A percentile compares a stretch with the other conserved stretches of the same genome.
These are phyloP conservation scores for Esteya vermicola DNA, from an alignment of 2,329 filamentous ascomycete genomes.

Conservation along the genomic window DNA sequence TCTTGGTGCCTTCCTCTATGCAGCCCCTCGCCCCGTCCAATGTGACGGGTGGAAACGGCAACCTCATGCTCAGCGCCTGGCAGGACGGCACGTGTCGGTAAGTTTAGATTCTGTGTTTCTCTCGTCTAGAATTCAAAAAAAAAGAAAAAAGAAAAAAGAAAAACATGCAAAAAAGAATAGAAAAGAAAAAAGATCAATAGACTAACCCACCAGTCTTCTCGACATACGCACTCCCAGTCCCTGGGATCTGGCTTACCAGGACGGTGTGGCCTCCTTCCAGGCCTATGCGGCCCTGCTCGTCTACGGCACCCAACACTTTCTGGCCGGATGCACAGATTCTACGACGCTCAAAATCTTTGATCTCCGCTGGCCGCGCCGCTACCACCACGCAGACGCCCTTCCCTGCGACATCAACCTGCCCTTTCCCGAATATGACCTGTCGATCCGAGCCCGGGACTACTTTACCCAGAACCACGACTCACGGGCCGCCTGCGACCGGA, in stretches of 20 bases:
- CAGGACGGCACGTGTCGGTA: slow-evolving; percentile 33
- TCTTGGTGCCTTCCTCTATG: slow-evolving; percentile 24
- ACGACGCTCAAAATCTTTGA: slow-evolving; percentile 36
- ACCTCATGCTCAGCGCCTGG: slow-evolving; percentile 35
- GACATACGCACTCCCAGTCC: slow-evolving; percentile 34
- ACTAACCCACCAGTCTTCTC: slow-evolving; percentile 21
- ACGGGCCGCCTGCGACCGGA: slow-evolving; percentile 19
- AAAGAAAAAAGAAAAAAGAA: too few relatives aligned
- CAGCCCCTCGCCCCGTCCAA: slow-evolving; percentile 25
- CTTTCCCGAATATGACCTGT: slow-evolving; percentile 12
- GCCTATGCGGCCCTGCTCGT: slow-evolving; percentile 32
- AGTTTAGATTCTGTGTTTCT: slow-evolving; percentile 7
- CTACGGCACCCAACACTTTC: slow-evolving; percentile 35
- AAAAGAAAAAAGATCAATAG: too few relatives aligned
- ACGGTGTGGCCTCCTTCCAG: slow-evolving; percentile 31
- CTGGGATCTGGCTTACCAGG: slow-evolving; percentile 34
- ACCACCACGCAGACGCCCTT: slow-evolving; percentile 32
- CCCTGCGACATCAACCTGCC: slow-evolving; percentile 27
- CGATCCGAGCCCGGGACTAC: not conserved
- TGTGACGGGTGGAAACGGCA: slow-evolving; percentile 15
- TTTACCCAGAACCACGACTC: not conserved
- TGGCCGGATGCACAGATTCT: slow-evolving; percentile 30
- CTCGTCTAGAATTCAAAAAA: too few relatives aligned
- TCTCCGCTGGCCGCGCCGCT: slow-evolving; percentile 33
- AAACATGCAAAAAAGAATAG: too few relatives aligned